These are phyloP conservation scores for Xylaria palmicola DNA, from an alignment of 495 filamentous ascomycete species.

Conservation along the genomic window DNA sequence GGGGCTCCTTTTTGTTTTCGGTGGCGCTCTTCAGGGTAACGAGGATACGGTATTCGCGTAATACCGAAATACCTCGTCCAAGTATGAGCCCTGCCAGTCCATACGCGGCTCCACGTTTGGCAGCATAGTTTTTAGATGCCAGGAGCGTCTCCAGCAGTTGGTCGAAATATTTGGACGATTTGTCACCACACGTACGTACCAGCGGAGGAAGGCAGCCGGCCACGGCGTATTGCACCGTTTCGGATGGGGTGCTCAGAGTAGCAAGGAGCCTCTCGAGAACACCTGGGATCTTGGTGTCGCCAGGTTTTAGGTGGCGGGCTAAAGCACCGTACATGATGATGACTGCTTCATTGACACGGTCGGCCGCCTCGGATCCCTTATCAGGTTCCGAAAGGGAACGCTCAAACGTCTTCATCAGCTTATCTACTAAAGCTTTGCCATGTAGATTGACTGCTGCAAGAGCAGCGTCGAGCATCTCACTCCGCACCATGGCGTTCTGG, in stretches of 20 bases:
- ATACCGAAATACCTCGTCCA: slow-evolving; percentile 76
- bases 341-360: slow-evolving; percentile 92
- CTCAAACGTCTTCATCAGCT: slow-evolving; percentile 90
- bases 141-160: slow-evolving; percentile 76
- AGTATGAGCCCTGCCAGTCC: slow-evolving; percentile 87
- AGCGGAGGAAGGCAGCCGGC: slow-evolving; percentile 90
- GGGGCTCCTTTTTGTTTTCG: slow-evolving; percentile 89
- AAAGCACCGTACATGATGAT: slow-evolving; percentile 95
- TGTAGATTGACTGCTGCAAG: slow-evolving; percentile 75
- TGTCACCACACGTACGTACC: slow-evolving; percentile 73
- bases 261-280: slow-evolving; percentile 81
- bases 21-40: slow-evolving; percentile 69
- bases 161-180: slow-evolving; percentile 75
- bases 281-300: slow-evolving; percentile 78
- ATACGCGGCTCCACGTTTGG: slow-evolving; percentile 89
- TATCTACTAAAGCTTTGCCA: slow-evolving; percentile 77
- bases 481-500: slow-evolving; percentile 68
- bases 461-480: slow-evolving; percentile 92
- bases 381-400: slow-evolving; percentile 76
- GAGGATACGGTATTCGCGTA: slow-evolving; percentile 85
- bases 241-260: slow-evolving; percentile 91
- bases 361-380: slow-evolving; percentile 71
- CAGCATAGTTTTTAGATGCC: slow-evolving; percentile 83
- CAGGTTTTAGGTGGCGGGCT: slow-evolving; percentile 78
- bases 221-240: slow-evolving; percentile 93